phyloP scores from a whole-genome alignment of 306 rosid genomes.

The Herpetospermum pedunculosum region DNA sequence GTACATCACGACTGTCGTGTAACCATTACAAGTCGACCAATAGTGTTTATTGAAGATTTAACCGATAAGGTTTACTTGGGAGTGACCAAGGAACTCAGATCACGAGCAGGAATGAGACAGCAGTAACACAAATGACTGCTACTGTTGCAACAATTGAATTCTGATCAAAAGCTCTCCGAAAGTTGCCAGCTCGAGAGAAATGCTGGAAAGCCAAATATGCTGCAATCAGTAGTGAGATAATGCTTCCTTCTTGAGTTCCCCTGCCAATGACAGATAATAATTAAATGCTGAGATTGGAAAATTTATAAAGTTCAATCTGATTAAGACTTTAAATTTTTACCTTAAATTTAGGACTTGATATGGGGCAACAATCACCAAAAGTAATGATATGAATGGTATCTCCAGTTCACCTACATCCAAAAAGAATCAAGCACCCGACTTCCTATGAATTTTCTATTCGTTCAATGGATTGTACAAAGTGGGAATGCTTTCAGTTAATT shows the following conservation, averaged over 20 bases:
- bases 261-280: conserved; percentile 28
- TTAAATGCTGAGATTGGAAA: conserved; percentile 8
- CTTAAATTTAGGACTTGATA: conserved; percentile 42
- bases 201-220: conserved; percentile 90
- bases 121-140: conserved; percentile 39
- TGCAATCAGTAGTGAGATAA: conserved; percentile 48
- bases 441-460: neutral
- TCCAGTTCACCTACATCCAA: conserved; percentile 63
- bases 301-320: neutral
- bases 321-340: conserved; percentile 15
- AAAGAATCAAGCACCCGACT: conserved; percentile 4
- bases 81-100: conserved; percentile 25
- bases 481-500: neutral
- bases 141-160: conserved; percentile 75
- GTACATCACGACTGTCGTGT: neutral
- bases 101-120: conserved; percentile 43
- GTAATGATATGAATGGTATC: conserved; percentile 65
- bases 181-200: conserved; percentile 61
- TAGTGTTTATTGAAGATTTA: neutral
- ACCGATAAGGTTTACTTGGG: neutral
- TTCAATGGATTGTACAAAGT: neutral
- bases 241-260: conserved; percentile 68
- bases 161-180: conserved; percentile 67
- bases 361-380: conserved; percentile 74
- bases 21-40: neutral